Evolutionary conservation across 495 filamentous ascomycete species (phyloP), one percentile per base, ranked within the genome.

Genomic region (Aspergillus cristatus): DNA sequence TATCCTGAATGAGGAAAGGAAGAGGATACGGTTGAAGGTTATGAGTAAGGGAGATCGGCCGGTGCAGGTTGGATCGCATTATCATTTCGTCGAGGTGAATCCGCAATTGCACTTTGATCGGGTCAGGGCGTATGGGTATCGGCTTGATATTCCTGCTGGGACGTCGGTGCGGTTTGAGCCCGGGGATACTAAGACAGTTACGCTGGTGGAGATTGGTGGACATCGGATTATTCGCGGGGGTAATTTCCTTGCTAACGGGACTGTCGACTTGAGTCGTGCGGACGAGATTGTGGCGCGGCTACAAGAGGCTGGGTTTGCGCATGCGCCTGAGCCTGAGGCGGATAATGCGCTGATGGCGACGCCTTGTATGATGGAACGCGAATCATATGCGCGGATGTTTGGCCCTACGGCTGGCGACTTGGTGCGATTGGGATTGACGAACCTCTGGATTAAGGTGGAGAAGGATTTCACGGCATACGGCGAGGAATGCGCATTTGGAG

Each of bases 151-250:
- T 28, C 60, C 89, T 2, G 87, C 93, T 8, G 91, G 91, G 11
- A 96, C 89, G 1, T 91, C 88, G 12, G 79, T 97, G 22, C 77
- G 91, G 24, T 98, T 98, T 45, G 91, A 98, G 63, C 90, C 91
- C 0, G 91, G 91, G 28, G 89, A 96, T 58, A 79, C 76, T 20
- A 93, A 86, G 69, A 94, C 87, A 7, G 93, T 96, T n/a, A 82
- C 76, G 2, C 65, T 96, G 11, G 90, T 97, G 15, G 81, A 94
- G 59, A 96, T 97, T 56, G 85, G 74, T 25, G 91, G 91, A 1
- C 63, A 81, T 43, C 75, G 76, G 55, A 67, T 86, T n/a, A 94
- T 98, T 44, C 68, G 68, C 10, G 91, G 91, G 18, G 91, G 91
- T 12, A 97, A 95, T 50, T 64, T 56, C 32, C 45, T 97, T 14